Conservation (phyloP, 225 moss, liverwort and hornwort genomes). For the Polytrichum commune region DNA sequence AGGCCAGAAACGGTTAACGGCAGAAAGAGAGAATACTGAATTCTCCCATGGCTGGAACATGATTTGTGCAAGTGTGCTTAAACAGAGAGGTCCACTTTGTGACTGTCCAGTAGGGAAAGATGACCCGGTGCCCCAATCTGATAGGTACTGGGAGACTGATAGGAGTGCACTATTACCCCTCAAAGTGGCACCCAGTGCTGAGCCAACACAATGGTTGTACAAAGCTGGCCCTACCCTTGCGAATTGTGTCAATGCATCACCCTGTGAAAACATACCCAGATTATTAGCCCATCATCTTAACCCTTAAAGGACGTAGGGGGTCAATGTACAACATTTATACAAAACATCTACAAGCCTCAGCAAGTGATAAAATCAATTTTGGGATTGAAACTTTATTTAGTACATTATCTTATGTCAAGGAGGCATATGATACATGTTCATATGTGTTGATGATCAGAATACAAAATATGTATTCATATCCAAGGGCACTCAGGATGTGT, state of each 20-base stretch:
- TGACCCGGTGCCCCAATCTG: slow-evolving; percentile 67
- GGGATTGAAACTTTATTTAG: too few relatives aligned
- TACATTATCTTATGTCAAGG: too few relatives aligned
- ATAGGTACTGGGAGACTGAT: slow-evolving; percentile 83
- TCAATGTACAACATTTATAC: too few relatives aligned
- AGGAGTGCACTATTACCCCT: slow-evolving; percentile 58
- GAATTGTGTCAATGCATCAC: slow-evolving; percentile 74
- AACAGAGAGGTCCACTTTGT: slow-evolving; percentile 55
- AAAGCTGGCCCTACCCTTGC: slow-evolving; percentile 76
- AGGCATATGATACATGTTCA: too few relatives aligned
- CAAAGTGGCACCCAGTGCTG: slow-evolving; percentile 75
- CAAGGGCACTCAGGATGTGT: too few relatives aligned
- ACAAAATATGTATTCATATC: too few relatives aligned
- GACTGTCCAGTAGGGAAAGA: slow-evolving; percentile 27
- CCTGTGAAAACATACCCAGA: slow-evolving; percentile 36
- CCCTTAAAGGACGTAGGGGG: too few relatives aligned
- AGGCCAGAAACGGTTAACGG: slow-evolving; percentile 71
- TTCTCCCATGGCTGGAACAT: slow-evolving; percentile 83
- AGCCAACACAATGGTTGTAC: slow-evolving; percentile 74
- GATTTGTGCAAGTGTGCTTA: slow-evolving; percentile 83
- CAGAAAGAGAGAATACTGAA: slow-evolving; percentile 75
- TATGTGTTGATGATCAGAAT: too few relatives aligned
- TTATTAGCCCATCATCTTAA: too few relatives aligned
- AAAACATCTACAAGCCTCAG: too few relatives aligned
- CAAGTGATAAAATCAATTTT: too few relatives aligned